Evolutionary conservation across 2,329 filamentous ascomycete genomes (phyloP).

Genomic region (Sporothrix dimorphospora): DNA sequence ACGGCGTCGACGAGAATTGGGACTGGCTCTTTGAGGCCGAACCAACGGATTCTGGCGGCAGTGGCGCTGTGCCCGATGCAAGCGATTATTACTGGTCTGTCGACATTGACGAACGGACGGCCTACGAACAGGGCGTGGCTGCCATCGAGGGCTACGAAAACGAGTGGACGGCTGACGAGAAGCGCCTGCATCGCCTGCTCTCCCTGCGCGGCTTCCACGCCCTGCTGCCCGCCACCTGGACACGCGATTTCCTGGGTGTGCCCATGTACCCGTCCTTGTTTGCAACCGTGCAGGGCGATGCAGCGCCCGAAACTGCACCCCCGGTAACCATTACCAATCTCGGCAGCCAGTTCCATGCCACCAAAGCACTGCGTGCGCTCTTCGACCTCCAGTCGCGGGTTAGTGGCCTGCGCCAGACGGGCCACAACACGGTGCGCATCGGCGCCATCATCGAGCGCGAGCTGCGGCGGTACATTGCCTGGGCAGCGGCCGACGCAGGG

Average conservation of each 20-base stretch:
- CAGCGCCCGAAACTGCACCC: conserved; percentile 12
- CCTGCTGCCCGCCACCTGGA: conserved; percentile 42
- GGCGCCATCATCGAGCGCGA: conserved; percentile 38
- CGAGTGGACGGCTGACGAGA: conserved; percentile 41
- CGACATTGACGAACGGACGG: conserved; percentile 31
- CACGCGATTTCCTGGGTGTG: conserved; percentile 41
- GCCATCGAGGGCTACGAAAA: conserved; percentile 32
- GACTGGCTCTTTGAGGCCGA: conserved; percentile 29
- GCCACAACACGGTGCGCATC: conserved; percentile 37
- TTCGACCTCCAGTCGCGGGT: conserved; percentile 43
- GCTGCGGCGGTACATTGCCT: conserved; percentile 41
- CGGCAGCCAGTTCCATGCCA: conserved; percentile 39
- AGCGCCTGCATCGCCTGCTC: conserved; percentile 41
- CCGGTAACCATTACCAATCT: conserved; percentile 38
- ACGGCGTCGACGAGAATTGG: conserved; percentile 29
- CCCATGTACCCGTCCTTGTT: conserved; percentile 42
- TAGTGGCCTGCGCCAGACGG: conserved; percentile 40
- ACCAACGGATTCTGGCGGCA: not conserved
- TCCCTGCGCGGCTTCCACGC: conserved; percentile 43
- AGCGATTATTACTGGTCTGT: conserved; percentile 33
- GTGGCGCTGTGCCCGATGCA: conserved; percentile 23
- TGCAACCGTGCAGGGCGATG: conserved; percentile 34
- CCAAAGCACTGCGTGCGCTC: conserved; percentile 41
- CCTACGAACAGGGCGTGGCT: conserved; percentile 32
- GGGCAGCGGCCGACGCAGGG: conserved; percentile 41